Percentiles rank a stretch among this genome's conserved stretches.
Evolutionary conservation across 306 rosid genomes (phyloP).

Genomic region (Lathyrus oleraceus): DNA sequence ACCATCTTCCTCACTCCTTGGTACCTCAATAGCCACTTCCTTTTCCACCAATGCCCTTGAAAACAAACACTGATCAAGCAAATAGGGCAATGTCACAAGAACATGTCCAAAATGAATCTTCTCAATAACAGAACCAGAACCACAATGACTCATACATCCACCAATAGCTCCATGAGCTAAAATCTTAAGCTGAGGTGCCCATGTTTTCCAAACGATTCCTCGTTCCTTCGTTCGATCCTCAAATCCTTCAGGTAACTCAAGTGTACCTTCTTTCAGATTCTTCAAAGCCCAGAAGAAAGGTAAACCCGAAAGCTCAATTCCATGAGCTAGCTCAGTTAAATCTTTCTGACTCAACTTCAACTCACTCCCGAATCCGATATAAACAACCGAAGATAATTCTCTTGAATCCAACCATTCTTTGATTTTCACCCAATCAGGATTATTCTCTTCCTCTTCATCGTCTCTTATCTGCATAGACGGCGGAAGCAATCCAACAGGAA

Average conservation of each 20-base stretch:
- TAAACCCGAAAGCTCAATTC: slow-evolving; percentile 54
- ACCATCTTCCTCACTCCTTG: slow-evolving; percentile 30
- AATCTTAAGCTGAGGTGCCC: slow-evolving; percentile 63
- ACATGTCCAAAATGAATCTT: slow-evolving; percentile 52
- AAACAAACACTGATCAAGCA: slow-evolving; percentile 43
- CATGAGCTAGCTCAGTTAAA: slow-evolving; percentile 42
- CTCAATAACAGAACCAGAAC: slow-evolving; percentile 50
- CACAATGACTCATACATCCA: slow-evolving; percentile 53
- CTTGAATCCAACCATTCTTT: slow-evolving; percentile 35
- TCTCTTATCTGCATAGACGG: slow-evolving; percentile 46
- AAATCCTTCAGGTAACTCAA: slow-evolving; percentile 53
- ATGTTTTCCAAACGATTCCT: slow-evolving; percentile 52
- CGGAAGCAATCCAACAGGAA: slow-evolving; percentile 44
- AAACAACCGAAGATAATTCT: slow-evolving; percentile 41
- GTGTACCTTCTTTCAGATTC: slow-evolving; percentile 26
- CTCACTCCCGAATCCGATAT: slow-evolving; percentile 63
- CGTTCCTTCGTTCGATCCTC: slow-evolving; percentile 49
- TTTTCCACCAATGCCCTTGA: slow-evolving; percentile 41
- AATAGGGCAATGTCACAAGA: slow-evolving; percentile 44
- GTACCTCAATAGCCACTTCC: slow-evolving; percentile 40
- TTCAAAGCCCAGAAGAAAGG: slow-evolving; percentile 66
- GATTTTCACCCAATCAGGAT: slow-evolving; percentile 40
- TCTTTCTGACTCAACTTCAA: slow-evolving; percentile 48
- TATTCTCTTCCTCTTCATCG: slow-evolving; percentile 28
- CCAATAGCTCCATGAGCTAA: slow-evolving; percentile 54